Evolutionary conservation across 139 green algal genomes (phyloP), one percentile per base, ranked within the genome.

Genomic region (Chlamydomonas sphaeroides): DNA sequence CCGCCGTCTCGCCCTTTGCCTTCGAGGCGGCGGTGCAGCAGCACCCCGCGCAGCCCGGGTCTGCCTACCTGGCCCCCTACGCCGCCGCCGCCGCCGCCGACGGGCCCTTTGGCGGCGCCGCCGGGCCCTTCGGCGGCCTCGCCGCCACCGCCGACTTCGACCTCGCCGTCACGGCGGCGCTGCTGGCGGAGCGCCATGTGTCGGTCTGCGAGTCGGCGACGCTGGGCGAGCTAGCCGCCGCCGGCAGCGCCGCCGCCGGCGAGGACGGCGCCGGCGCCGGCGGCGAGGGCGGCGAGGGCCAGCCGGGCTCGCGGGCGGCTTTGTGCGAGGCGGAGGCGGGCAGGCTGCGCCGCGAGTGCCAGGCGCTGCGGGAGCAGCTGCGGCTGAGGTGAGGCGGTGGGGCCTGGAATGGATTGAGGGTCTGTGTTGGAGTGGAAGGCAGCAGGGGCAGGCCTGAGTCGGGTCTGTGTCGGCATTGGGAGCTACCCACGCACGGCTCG

Each of bases 181-280:
- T 82, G 8, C 41, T 82, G 32, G 75, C 75, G 10, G 75, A 82
- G 0, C 75, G 75, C 7, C 17, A 82, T n/a, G 51, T 82, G 75
- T 51, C 36, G 15, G 75, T 82, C 2, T 82, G 75, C 45, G 75
- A 82, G 75, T 82, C 75, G 3, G 75, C 62, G 2, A 67, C 21
- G 23, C 5, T 73, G 0, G 72, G 65, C 30, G 41, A 59, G 11
- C 6, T 25, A 18, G 28, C 45, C 0, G 21, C 7, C n/a, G 61
- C 61, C 11, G 56, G 7, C 39, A 30, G 30, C 59, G 7, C 33
- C 28, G 59, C 28, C 32, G 25, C 1, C 32, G 51, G 74, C 41
- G 15, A 33, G 51, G 45, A 33, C 3, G 25, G 15, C 33, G 72
- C 26, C 0, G 15, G 56, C 28, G 30, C 8, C 56, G 36, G 39